phyloP scores from a whole-genome alignment of 202 grass and related monocot species.

The Eragrostis tef region DNA sequence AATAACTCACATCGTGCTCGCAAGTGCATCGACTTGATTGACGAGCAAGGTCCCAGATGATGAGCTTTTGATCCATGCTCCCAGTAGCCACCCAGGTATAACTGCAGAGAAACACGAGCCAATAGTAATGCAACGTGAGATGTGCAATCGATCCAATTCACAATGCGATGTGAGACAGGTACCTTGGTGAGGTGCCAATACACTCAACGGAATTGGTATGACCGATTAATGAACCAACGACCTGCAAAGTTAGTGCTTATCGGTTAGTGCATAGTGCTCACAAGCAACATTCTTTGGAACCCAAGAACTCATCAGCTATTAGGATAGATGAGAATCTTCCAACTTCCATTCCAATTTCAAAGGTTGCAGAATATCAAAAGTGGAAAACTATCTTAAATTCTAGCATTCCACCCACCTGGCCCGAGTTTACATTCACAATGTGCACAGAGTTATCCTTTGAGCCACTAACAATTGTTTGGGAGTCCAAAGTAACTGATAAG shows the following conservation, averaged over 20 bases:
- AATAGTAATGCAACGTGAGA: neutral
- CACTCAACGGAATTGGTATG: constrained; percentile 54
- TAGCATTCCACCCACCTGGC: constrained; percentile 54
- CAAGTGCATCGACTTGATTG: constrained; percentile 67
- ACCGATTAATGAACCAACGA: constrained; percentile 57
- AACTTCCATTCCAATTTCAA: neutral
- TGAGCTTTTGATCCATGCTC: constrained; percentile 85
- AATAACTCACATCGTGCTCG: constrained; percentile 63
- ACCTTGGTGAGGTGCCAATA: constrained; percentile 9
- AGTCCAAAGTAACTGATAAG: constrained; percentile 76
- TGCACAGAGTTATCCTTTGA: constrained; percentile 77
- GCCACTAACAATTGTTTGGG: constrained; percentile 69
- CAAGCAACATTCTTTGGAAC: neutral
- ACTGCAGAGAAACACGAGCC: constrained; percentile 35
- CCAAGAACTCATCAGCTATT: neutral
- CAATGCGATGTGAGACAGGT: neutral
- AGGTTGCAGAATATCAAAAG: neutral
- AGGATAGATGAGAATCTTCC: neutral
- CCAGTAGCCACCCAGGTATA: constrained; percentile 75
- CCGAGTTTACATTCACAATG: constrained; percentile 74
- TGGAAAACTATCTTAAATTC: constrained; percentile 9
- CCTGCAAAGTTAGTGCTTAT: constrained; percentile 45
- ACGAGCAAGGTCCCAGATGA: constrained; percentile 76
- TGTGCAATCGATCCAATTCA: neutral
- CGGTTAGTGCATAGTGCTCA: neutral